Evolutionary conservation across 768 basidiomycete species (phyloP).

Genomic region (Gymnopilus junonius): DNA sequence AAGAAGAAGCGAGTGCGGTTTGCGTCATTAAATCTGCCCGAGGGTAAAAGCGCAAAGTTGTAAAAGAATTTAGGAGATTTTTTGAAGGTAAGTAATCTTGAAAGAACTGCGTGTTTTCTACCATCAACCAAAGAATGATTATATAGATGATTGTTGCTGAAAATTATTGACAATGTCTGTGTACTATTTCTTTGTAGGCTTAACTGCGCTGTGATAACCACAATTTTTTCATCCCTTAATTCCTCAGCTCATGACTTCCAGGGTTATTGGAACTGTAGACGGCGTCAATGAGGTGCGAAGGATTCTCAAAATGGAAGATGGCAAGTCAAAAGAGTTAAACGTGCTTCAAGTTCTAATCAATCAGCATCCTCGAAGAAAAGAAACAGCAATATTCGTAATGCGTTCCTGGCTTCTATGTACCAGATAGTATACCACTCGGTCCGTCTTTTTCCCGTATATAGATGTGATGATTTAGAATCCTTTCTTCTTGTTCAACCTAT

Average conservation of each 20-base stretch:
- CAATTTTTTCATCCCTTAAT: background rate
- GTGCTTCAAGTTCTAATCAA: background rate
- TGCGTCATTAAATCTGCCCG: too few relatives aligned
- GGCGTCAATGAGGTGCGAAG: conserved; percentile 3
- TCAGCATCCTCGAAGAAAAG: background rate
- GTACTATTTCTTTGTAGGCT: background rate
- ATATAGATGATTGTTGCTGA: too few relatives aligned
- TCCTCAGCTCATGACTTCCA: background rate
- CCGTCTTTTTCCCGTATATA: background rate
- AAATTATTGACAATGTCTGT: too few relatives aligned
- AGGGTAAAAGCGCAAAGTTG: too few relatives aligned
- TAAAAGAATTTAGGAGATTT: too few relatives aligned
- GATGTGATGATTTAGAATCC: conserved; percentile 4
- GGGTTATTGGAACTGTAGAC: background rate
- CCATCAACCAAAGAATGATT: too few relatives aligned
- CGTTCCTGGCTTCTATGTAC: conserved; percentile 4
- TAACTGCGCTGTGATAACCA: background rate
- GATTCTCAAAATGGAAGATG: background rate
- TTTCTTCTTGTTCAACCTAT: background rate
- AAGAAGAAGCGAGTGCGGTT: too few relatives aligned
- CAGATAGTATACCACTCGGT: conserved; percentile 9
- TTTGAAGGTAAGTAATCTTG: too few relatives aligned
- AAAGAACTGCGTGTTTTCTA: too few relatives aligned
- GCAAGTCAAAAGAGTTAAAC: background rate
- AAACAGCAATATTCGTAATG: too few relatives aligned